Base-by-base conservation (phyloP, 78 protist genomes). In the Chrysochromulina parva region DNA sequence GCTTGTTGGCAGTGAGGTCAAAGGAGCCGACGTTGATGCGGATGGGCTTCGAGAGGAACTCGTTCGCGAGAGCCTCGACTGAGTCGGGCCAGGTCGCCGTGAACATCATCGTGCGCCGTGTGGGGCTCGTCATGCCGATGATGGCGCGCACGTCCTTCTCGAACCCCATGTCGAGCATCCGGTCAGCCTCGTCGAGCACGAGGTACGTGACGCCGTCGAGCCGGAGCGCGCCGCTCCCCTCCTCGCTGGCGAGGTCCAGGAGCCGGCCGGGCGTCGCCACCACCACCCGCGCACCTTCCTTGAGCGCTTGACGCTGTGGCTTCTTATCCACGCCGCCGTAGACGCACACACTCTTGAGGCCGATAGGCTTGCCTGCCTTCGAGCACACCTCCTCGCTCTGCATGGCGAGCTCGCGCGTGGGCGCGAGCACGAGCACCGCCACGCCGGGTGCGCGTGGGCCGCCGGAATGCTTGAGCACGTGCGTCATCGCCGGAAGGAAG, bases 151-250 rank as follows among this genome's bases (percentile, higher is more conserved):
- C 60, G 59, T 93, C 88, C 65, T 59, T 54, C 82, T 93, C 90
- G 57, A 93, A 93, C 16, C 95, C 95, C 19, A 91, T 4, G 71
- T 91, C 91, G 54, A 93, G 93, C 67, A 93, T 52, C 53, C 86
- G 38, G 78, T 93, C 95, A 6, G 93, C 92, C 80, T 98, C 99
- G 89, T 98, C 99, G 88, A 98, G 65, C 24, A 98, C 96, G 53
- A 98, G 14, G 26, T 91, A 93, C 19, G 47, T n/a, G 93, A 94
- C 90, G 38, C 95, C 28, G 65, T 50, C 16, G 47, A 96, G 81
- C 57, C 94, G 85, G 50, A 93, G 88, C 50, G 94, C 94, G n/a
- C 94, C 95, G 38, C 38, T 38, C 38, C 38, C 38, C 38, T 38
- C 38, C 17, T 48, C 76, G 59, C 73, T 90, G 62, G 24, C 17